Evolutionary conservation across 2,329 filamentous ascomycete genomes (phyloP).

Genomic region (Penicillium sp.): DNA sequence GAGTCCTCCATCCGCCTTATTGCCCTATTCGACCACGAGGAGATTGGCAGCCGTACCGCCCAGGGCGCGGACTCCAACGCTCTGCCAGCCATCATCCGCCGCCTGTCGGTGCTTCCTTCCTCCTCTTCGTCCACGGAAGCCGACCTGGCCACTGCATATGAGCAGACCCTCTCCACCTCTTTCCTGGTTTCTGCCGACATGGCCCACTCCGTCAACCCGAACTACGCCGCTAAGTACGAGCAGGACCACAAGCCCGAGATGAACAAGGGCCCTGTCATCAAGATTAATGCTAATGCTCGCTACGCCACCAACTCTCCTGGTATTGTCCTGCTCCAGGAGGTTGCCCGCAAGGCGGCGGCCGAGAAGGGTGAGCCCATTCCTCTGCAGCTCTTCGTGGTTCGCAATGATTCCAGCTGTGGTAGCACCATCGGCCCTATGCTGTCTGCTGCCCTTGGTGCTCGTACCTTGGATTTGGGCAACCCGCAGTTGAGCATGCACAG

Average conservation of each 20-base stretch:
- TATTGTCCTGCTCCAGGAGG: constrained; percentile 88
- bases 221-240: constrained; percentile 92
- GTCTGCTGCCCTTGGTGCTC: constrained; percentile 78
- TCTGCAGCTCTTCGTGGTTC: constrained; percentile 91
- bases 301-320: constrained; percentile 97
- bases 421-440: constrained; percentile 98
- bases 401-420: constrained; percentile 92
- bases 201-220: constrained; percentile 95
- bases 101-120: constrained; percentile 77
- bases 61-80: constrained; percentile 94
- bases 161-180: constrained; percentile 87
- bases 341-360: constrained; percentile 64
- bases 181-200: constrained; percentile 97
- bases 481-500: constrained; percentile 96
- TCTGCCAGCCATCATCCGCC: constrained; percentile 81
- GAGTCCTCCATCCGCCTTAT: constrained; percentile 87
- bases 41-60: constrained; percentile 89
- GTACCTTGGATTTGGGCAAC: constrained; percentile 91
- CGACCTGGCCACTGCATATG: constrained; percentile 78
- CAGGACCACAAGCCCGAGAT: constrained; percentile 87
- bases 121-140: constrained; percentile 59
- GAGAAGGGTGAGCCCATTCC: constrained; percentile 71
- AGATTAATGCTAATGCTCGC: constrained; percentile 95
- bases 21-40: constrained; percentile 95
- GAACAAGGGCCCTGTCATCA: constrained; percentile 96